Evolutionary conservation across 2,329 filamentous ascomycete genomes (phyloP), one percentile per base, ranked within the genome.

Genomic region (Clarireedia sp.): DNA sequence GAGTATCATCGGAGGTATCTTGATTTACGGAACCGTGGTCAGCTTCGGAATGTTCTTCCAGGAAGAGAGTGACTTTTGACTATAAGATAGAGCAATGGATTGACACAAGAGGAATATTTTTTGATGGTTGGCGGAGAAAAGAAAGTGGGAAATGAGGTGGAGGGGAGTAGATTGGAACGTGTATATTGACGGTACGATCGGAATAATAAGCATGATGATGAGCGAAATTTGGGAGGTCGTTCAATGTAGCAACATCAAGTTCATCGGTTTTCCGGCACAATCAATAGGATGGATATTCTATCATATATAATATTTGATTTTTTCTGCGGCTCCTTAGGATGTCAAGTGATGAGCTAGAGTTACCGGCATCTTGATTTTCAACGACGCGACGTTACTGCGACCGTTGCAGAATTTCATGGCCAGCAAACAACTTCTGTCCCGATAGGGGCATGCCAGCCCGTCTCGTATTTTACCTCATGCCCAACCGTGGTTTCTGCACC

Each of bases 1-100:
- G 94, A 95, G 89, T 51, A 87, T 99, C 65, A 74, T 92, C 51
- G 94, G 94, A 26, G 94, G 94, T 51, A 76, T 96, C 57, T 75
- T 99, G 69, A 99, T 99, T 70, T 99, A 99, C 74, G 89, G 90
- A 56, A 99, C 94, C 48, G 96, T 99, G 70, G 95, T 99, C 74
- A 94, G 88, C 75, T 99, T 99, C 73, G 86, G 88, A 63, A 88
- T 96, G 84, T 99, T 97, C 76, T 99, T 99, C 78, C 87, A 92
- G 70, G 91, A 97, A 73, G 90, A 97, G 21, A 49, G 48, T n/a
- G 53, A 55, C n/a, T 51, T 55, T 33, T 55, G 19, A 38, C 21
- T 26, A 14, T 21, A n/a, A 16, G 43, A 46, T 16, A 6, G 19
- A 16, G 14, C 14, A 46, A 23, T 16, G 43, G 21, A 23, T 12